Evolutionary conservation across 768 basidiomycete species (phyloP).

Genomic region (Leucocoprinus birnbaumii): DNA sequence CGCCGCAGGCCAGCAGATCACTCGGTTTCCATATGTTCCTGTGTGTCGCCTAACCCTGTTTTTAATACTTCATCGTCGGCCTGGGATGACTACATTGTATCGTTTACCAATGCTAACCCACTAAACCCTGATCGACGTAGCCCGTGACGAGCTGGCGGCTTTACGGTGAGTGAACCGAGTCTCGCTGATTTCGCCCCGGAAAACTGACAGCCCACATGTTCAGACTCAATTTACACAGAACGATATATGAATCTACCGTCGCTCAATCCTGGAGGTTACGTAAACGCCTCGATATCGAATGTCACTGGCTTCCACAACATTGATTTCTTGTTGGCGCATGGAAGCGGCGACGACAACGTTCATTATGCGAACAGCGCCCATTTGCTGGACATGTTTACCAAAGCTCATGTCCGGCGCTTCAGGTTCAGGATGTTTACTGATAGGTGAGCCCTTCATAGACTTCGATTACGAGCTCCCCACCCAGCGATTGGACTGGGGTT

Average conservation of each 20-base stretch:
- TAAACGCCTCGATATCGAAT: slow-evolving; percentile 83
- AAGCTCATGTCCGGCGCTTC: slow-evolving; percentile 65
- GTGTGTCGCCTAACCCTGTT: background rate
- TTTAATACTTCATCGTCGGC: background rate
- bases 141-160: slow-evolving; percentile 88
- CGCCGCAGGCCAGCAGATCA: background rate
- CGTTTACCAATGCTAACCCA: background rate
- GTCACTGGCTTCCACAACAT: slow-evolving; percentile 83
- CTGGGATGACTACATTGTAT: background rate
- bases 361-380: slow-evolving; percentile 92
- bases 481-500: background rate
- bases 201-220: slow-evolving; percentile 2
- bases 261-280: slow-evolving; percentile 82
- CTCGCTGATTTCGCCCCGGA: background rate
- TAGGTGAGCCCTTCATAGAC: slow-evolving; percentile 48
- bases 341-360: slow-evolving; percentile 96
- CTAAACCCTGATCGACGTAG: slow-evolving; percentile 27
- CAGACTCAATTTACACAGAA: slow-evolving; percentile 96
- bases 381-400: slow-evolving; percentile 90
- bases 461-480: slow-evolving; percentile 12
- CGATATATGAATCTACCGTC: slow-evolving; percentile 90
- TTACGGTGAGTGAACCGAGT: slow-evolving; percentile 52
- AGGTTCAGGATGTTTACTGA: slow-evolving; percentile 97
- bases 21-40: background rate
- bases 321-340: slow-evolving; percentile 86